Percentiles rank a stretch among this genome's conserved stretches.
Conservation (phyloP, 768 basidiomycete genomes). For the Termitomyces sp. region DNA sequence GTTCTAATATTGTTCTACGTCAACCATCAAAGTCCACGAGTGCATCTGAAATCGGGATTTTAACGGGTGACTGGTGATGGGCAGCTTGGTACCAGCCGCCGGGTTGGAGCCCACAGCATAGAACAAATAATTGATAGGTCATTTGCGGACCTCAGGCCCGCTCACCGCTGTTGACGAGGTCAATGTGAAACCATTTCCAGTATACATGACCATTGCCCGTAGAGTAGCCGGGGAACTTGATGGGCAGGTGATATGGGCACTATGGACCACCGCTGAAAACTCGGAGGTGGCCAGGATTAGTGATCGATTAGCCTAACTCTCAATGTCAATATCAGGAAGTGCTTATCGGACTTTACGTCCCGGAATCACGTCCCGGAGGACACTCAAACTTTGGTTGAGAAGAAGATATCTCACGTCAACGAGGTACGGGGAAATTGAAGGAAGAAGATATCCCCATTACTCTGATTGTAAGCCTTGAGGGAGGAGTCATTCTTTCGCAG, state of each 20-base stretch:
- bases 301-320: not conserved
- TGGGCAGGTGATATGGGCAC: constrained; percentile 2
- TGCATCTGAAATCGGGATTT: not conserved
- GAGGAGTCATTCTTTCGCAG: not conserved
- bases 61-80: not conserved
- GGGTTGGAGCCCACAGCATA: not conserved
- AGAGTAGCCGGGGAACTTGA: not conserved
- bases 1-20: not conserved
- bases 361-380: constrained; percentile 1
- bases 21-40: too few relatives aligned
- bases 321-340: constrained; percentile 9
- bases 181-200: not conserved
- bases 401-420: constrained; percentile 5
- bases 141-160: not conserved
- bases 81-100: not conserved
- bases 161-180: not conserved
- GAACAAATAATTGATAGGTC: not conserved
- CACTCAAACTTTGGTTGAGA: not conserved
- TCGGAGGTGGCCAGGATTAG: constrained; percentile 7
- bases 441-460: not conserved
- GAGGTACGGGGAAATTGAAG: not conserved
- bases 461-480: not conserved
- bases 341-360: not conserved
- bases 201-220: not conserved
- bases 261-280: constrained; percentile 8